Conservation (phyloP, 495 filamentous ascomycete genomes). For the Penicillium ucsense region DNA sequence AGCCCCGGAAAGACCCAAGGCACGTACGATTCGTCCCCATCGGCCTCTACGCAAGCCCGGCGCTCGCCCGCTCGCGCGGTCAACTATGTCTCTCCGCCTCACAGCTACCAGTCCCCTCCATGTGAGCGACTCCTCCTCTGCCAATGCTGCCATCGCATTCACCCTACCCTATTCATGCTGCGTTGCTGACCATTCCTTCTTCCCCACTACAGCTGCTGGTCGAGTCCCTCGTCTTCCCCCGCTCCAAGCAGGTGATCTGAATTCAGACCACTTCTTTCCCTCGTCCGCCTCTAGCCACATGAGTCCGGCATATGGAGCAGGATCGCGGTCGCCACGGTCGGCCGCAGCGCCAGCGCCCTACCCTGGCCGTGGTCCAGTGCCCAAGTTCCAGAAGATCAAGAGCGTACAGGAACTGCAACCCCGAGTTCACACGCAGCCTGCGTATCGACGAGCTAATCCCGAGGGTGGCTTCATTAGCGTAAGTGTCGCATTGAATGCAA, state of each 20-base stretch:
- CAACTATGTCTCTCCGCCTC: slow-evolving; percentile 51
- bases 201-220: background rate
- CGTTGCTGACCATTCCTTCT: background rate
- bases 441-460: slow-evolving; percentile 87
- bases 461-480: slow-evolving; percentile 99
- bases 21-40: slow-evolving; percentile 36
- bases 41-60: slow-evolving; percentile 29
- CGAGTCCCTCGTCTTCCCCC: slow-evolving; percentile 50
- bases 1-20: slow-evolving; percentile 48
- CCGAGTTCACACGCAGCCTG: slow-evolving; percentile 74
- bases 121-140: slow-evolving; percentile 30
- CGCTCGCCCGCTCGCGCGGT: slow-evolving; percentile 50
- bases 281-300: slow-evolving; percentile 58
- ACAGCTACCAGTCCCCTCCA: slow-evolving; percentile 54
- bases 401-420: slow-evolving; percentile 67
- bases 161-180: too few relatives aligned
- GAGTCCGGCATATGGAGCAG: slow-evolving; percentile 60
- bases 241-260: slow-evolving; percentile 54
- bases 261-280: slow-evolving; percentile 57
- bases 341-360: slow-evolving; percentile 33
- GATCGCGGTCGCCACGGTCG: slow-evolving; percentile 62
- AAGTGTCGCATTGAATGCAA: slow-evolving; percentile 26
- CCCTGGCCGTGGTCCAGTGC: slow-evolving; percentile 62
- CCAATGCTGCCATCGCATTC: background rate
- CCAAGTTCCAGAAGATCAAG: slow-evolving; percentile 73